These are phyloP conservation scores for Pseudogymnoascus sp. DNA, from an alignment of 2,329 filamentous ascomycete species.

Conservation along the genomic window DNA sequence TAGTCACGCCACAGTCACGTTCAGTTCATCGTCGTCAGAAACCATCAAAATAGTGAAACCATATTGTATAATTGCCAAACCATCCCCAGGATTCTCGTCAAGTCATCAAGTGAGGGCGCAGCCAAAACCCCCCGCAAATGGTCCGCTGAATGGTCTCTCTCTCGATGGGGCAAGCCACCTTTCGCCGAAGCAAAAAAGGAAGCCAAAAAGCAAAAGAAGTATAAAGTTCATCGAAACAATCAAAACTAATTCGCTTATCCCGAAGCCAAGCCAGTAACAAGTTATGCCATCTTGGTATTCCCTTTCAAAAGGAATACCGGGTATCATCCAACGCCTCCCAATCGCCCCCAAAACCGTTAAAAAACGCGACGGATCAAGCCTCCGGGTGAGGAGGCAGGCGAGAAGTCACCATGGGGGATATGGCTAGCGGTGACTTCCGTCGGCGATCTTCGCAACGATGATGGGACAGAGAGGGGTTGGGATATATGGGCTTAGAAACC, in stretches of 20 bases:
- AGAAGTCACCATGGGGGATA: slow-evolving; percentile 22
- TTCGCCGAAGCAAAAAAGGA: background rate
- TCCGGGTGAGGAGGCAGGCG: slow-evolving; percentile 23
- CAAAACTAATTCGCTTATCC: background rate
- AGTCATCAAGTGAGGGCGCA: background rate
- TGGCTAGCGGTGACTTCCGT: slow-evolving; percentile 22
- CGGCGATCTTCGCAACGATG: slow-evolving; percentile 21
- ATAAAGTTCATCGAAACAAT: background rate
- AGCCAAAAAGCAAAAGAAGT: background rate
- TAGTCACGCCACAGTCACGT: background rate
- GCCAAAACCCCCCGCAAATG: background rate
- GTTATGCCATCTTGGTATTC: slow-evolving; percentile 17
- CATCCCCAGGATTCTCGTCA: background rate
- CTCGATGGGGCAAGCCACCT: background rate
- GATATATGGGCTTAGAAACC: slow-evolving; percentile 48
- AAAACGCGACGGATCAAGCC: slow-evolving; percentile 23
- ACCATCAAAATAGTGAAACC: background rate
- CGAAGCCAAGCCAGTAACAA: background rate
- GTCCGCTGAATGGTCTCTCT: background rate
- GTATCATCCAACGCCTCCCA: slow-evolving; percentile 27
- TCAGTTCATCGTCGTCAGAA: background rate
- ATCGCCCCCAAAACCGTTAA: slow-evolving; percentile 21
- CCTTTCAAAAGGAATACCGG: slow-evolving; percentile 26
- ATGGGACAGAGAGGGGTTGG: slow-evolving; percentile 20
- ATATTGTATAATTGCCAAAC: slow-evolving; percentile 6